Conservation (phyloP, 2,329 filamentous ascomycete genomes). For the Paecilomyces sp. region DNA sequence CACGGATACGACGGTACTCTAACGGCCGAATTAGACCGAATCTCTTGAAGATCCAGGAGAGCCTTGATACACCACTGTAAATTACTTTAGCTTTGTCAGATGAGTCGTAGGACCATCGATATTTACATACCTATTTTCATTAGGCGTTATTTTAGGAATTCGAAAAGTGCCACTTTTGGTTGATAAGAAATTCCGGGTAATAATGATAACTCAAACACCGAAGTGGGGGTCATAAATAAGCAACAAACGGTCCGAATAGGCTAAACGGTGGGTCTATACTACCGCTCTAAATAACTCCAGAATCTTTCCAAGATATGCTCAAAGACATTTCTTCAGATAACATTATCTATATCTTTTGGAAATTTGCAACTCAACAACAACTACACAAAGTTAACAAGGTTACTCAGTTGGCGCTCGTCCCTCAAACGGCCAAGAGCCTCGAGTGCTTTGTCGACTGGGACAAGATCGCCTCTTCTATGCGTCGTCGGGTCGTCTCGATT, state of each 20-base stretch:
- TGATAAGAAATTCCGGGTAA: background rate
- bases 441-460: too few species aligned
- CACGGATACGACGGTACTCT: conserved; percentile 1
- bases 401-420: background rate
- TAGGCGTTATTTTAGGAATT: too few species aligned
- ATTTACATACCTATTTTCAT: too few species aligned
- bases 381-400: background rate
- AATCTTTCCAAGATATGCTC: background rate
- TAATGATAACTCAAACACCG: background rate
- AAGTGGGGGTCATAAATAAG: background rate
- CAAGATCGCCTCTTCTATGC: too few species aligned
- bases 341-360: background rate
- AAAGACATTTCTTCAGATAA: background rate
- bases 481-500: too few species aligned
- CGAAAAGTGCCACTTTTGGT: background rate
- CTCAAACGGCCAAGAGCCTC: background rate
- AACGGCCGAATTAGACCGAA: background rate
- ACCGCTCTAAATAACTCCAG: background rate
- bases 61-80: background rate
- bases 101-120: background rate
- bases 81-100: background rate
- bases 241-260: background rate
- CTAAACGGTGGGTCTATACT: background rate
- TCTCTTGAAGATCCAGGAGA: background rate
- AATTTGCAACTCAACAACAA: background rate